Conservation (phyloP, 2,329 filamentous ascomycete genomes). For the Sporothrix globosa region DNA sequence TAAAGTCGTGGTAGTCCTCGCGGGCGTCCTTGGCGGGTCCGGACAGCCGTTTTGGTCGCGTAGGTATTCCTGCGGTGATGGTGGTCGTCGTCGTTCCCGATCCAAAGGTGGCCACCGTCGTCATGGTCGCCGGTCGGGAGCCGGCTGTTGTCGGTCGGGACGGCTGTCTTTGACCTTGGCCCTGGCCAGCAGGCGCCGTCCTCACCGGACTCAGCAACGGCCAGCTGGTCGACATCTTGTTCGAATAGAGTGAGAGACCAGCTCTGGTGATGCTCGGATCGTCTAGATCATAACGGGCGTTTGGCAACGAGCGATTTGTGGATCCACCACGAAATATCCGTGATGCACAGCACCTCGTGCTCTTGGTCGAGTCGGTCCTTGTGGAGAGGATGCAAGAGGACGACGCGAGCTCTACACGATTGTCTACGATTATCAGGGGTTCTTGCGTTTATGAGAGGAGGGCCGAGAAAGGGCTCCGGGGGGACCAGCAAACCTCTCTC, state of each 20-base stretch:
- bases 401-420: background rate
- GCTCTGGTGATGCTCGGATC: constrained; percentile 7
- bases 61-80: background rate
- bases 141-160: background rate
- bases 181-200: background rate
- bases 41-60: background rate
- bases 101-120: background rate
- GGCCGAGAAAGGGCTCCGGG: background rate
- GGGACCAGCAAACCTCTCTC: background rate
- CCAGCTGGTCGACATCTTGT: constrained; percentile 18
- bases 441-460: background rate
- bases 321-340: constrained; percentile 27
- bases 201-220: constrained; percentile 24
- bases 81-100: constrained; percentile 8
- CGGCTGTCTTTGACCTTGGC: background rate
- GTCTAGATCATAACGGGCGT: constrained; percentile 19
- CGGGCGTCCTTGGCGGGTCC: constrained; percentile 22
- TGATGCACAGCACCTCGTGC: background rate
- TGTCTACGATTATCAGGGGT: background rate
- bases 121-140: background rate
- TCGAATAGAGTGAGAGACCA: background rate
- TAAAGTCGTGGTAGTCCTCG: constrained; percentile 35
- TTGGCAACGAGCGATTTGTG: constrained; percentile 19
- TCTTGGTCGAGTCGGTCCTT: no score
- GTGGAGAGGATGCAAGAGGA: background rate